Evolutionary conservation across 176 grass and related monocot genomes (phyloP).

Genomic region (Calamus simplicifolius): DNA sequence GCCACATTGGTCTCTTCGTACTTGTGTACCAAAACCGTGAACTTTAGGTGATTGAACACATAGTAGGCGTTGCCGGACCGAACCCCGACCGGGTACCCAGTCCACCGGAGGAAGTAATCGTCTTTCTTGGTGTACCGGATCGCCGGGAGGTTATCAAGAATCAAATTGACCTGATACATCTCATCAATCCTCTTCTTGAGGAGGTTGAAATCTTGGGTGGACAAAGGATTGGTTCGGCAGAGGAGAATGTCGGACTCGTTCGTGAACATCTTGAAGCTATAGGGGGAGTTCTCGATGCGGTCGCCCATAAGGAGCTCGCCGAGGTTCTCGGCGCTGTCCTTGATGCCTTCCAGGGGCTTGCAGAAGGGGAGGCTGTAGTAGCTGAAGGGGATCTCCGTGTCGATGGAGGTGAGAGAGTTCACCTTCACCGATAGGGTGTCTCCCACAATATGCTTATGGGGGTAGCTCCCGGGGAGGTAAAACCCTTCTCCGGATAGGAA

Average conservation of each 20-base stretch:
- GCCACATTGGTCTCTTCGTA: slow-evolving; percentile 40
- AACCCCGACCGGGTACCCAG: slow-evolving; percentile 30
- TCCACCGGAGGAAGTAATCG: slow-evolving; percentile 33
- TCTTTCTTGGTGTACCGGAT: slow-evolving; percentile 37
- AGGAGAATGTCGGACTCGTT: slow-evolving; percentile 32
- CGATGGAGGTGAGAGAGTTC: slow-evolving; percentile 42
- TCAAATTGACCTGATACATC: slow-evolving; percentile 43
- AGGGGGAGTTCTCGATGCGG: slow-evolving; percentile 41
- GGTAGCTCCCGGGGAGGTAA: slow-evolving; percentile 43
- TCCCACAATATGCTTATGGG: slow-evolving; percentile 21
- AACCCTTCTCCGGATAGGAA: slow-evolving; percentile 19
- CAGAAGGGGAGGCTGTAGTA: slow-evolving; percentile 48
- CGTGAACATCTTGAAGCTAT: slow-evolving; percentile 36
- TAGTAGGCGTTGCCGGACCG: slow-evolving; percentile 12
- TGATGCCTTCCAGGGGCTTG: slow-evolving; percentile 29
- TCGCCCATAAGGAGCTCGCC: slow-evolving; percentile 43
- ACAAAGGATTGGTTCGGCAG: slow-evolving; percentile 25
- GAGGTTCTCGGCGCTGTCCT: slow-evolving; percentile 42
- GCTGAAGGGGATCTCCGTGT: slow-evolving; percentile 39
- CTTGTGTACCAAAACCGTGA: slow-evolving; percentile 42
- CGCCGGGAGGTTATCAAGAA: slow-evolving; percentile 36
- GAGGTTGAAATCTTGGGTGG: slow-evolving; percentile 6
- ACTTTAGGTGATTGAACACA: slow-evolving; percentile 40
- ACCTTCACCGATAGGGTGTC: slow-evolving; percentile 32
- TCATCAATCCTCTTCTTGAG: slow-evolving; percentile 42